Percentiles rank a stretch among this genome's conserved stretches.
These are phyloP conservation scores for Neonectria punicea DNA, from an alignment of 2,329 filamentous ascomycete species.

Conservation along the genomic window DNA sequence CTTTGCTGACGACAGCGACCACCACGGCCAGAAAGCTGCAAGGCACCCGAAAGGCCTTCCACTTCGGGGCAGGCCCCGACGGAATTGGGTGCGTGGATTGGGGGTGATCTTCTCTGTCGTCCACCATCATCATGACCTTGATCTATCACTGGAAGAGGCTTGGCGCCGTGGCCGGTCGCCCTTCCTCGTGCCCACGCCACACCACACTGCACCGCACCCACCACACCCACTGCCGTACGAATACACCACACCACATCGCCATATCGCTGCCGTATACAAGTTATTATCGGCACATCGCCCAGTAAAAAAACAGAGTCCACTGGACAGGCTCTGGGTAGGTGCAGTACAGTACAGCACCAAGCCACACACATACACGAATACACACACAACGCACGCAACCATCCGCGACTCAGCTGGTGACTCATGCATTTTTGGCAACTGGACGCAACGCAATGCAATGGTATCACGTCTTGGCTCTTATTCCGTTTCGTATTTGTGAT, in stretches of 20 bases:
- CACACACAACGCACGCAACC: not conserved
- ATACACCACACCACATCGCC: not conserved
- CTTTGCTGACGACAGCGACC: conserved; percentile 20
- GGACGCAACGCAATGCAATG: not conserved
- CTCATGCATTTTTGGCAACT: not conserved
- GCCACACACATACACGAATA: not conserved
- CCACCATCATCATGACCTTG: conserved; percentile 13
- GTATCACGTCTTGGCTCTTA: not conserved
- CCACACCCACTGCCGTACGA: not conserved
- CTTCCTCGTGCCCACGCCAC: not conserved
- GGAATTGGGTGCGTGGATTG: conserved; percentile 15
- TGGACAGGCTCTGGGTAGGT: not conserved
- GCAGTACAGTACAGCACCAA: not conserved
- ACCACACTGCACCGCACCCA: not conserved
- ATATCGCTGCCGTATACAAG: not conserved
- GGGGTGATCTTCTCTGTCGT: conserved; percentile 2
- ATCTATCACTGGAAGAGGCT: conserved; percentile 2
- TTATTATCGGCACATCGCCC: not conserved
- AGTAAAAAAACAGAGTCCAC: not conserved
- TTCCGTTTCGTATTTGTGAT: conserved; percentile 7
- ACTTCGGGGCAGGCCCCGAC: conserved; percentile 14
- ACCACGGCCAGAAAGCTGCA: conserved; percentile 23
- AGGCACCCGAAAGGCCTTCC: conserved; percentile 26
- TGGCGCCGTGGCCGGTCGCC: conserved; percentile 7
- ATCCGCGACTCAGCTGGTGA: not conserved